A percentile compares a stretch with the other conserved stretches of the same genome.
Conservation (phyloP, 2,329 filamentous ascomycete species). For the Lizonia empirigonia region DNA sequence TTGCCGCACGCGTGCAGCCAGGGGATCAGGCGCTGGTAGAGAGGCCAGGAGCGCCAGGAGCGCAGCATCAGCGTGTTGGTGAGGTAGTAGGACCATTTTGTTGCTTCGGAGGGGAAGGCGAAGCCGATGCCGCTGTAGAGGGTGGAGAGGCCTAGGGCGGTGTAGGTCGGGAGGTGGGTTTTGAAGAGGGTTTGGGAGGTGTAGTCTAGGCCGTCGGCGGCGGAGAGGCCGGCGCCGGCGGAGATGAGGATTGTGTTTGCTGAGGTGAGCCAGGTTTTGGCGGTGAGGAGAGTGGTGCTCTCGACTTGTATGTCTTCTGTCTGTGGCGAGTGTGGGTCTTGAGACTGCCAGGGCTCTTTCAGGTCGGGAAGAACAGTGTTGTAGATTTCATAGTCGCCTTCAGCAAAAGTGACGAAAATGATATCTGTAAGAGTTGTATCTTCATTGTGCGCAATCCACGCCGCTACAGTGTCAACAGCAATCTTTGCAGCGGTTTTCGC, state of each 20-base stretch:
- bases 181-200: slow-evolving; percentile 40
- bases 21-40: slow-evolving; percentile 24
- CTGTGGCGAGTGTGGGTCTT: background rate
- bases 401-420: slow-evolving; percentile 44
- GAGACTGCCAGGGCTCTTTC: background rate
- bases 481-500: slow-evolving; percentile 33
- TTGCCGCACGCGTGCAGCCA: slow-evolving; percentile 22
- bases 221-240: slow-evolving; percentile 45
- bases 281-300: slow-evolving; percentile 4
- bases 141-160: slow-evolving; percentile 32
- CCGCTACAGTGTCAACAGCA: slow-evolving; percentile 33
- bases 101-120: slow-evolving; percentile 35
- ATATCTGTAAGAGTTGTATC: slow-evolving; percentile 37
- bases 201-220: slow-evolving; percentile 44
- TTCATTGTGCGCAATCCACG: slow-evolving; percentile 36
- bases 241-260: slow-evolving; percentile 37
- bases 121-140: slow-evolving; percentile 47
- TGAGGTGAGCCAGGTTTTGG: slow-evolving; percentile 31
- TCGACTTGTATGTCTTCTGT: background rate
- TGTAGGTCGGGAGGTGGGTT: slow-evolving; percentile 39
- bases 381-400: slow-evolving; percentile 33
- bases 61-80: slow-evolving; percentile 37
- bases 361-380: slow-evolving; percentile 13
- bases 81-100: slow-evolving; percentile 46
- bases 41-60: slow-evolving; percentile 31